These are phyloP conservation scores for Crithidia expoeki DNA, from an alignment of 208 protist species.

Conservation along the genomic window DNA sequence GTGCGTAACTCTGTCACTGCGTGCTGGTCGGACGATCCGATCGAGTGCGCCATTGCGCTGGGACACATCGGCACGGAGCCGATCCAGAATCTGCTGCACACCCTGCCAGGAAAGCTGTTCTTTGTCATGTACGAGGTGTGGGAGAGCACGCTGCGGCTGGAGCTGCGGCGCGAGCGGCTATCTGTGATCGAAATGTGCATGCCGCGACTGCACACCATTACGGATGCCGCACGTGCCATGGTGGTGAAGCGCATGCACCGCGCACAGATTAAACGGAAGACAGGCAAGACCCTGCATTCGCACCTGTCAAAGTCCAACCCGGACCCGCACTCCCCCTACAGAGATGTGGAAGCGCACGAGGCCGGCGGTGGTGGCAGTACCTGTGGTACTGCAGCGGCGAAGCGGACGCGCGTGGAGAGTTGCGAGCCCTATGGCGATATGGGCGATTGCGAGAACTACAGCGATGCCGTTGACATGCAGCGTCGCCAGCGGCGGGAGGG, in stretches of 20 bases:
- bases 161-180: constrained; percentile 60
- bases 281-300: no score
- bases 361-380: no score
- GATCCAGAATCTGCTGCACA: constrained; percentile 32
- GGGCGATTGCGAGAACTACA: not conserved
- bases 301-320: not conserved
- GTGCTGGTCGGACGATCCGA: constrained; percentile 58
- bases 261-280: not conserved
- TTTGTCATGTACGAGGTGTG: constrained; percentile 63
- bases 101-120: constrained; percentile 35
- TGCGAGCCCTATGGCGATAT: constrained; percentile 3
- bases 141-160: constrained; percentile 59
- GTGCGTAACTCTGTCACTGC: constrained; percentile 36
- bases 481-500: constrained; percentile 1
- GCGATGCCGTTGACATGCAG: constrained; percentile 7
- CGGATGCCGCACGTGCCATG: constrained; percentile 34
- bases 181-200: constrained; percentile 38
- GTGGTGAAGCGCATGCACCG: constrained; percentile 27
- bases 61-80: constrained; percentile 41
- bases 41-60: constrained; percentile 46
- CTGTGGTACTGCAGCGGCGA: no score
- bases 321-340: not conserved
- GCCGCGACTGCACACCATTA: constrained; percentile 53
- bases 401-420: not conserved
- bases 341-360: not conserved